Conservation (phyloP, 2,329 filamentous ascomycete genomes). For the Neofusicoccum kwambonambiense region DNA sequence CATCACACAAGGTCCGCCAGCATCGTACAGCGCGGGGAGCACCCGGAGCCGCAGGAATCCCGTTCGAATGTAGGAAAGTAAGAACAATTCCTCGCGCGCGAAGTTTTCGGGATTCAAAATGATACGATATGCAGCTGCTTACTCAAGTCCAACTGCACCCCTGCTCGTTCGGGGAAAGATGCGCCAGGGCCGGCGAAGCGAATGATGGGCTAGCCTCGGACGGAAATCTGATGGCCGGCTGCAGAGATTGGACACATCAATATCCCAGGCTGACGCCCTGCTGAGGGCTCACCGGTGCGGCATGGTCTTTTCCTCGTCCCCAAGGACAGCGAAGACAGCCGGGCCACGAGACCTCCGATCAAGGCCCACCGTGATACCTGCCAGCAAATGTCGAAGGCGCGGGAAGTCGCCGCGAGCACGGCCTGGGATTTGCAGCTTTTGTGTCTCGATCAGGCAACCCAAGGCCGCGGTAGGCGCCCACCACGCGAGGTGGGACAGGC, state of each 20-base stretch:
- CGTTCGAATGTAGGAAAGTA: neutral
- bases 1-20: neutral
- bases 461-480: neutral
- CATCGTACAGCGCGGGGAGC: neutral
- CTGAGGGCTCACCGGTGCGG: neutral
- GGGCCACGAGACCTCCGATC: neutral
- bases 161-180: neutral
- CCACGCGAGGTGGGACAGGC: neutral
- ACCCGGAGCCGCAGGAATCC: neutral
- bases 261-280: neutral
- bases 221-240: constrained; percentile 10
- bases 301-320: neutral
- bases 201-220: constrained; percentile 1
- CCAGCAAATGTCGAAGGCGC: neutral
- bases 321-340: neutral
- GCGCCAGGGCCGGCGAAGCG: constrained; percentile 1
- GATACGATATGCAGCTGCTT: neutral
- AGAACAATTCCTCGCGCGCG: neutral
- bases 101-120: neutral
- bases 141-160: neutral
- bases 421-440: neutral
- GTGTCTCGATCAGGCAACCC: neutral
- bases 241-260: neutral
- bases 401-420: neutral
- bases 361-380: neutral